These are phyloP conservation scores for Podospora didyma DNA, from an alignment of 495 filamentous ascomycete species.

Conservation along the genomic window DNA sequence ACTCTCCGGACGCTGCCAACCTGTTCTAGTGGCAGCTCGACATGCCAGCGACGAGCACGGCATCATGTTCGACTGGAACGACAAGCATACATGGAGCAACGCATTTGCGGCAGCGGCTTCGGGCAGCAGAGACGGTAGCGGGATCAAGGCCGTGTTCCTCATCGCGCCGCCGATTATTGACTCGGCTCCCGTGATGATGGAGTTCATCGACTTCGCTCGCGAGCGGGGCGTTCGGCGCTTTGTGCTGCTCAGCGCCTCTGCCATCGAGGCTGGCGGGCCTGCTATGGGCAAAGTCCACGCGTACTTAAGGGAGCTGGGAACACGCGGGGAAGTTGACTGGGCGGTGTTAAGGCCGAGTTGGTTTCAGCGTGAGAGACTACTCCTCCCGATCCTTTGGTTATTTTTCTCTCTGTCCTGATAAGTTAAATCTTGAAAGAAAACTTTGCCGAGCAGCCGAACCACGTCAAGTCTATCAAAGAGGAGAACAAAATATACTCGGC, in stretches of 20 bases:
- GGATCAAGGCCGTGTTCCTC: slow-evolving; percentile 34
- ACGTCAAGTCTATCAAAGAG: slow-evolving; percentile 32
- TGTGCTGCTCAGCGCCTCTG: slow-evolving; percentile 38
- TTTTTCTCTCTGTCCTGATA: neutral
- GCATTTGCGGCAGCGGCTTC: slow-evolving; percentile 20
- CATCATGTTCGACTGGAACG: slow-evolving; percentile 46
- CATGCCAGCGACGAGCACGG: slow-evolving; percentile 18
- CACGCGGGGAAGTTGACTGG: slow-evolving; percentile 37
- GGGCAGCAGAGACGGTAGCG: neutral
- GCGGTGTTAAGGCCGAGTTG: slow-evolving; percentile 39
- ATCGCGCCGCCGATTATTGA: slow-evolving; percentile 28
- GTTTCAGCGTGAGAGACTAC: slow-evolving; percentile 37
- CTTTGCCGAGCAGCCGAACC: slow-evolving; percentile 25
- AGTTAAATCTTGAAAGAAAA: too few species aligned
- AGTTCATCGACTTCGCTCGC: slow-evolving; percentile 37
- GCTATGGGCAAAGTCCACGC: slow-evolving; percentile 34
- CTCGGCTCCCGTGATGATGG: slow-evolving; percentile 25
- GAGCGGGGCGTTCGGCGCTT: slow-evolving; percentile 37
- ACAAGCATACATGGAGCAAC: slow-evolving; percentile 34
- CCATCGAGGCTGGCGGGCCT: slow-evolving; percentile 31
- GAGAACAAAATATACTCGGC: slow-evolving; percentile 43
- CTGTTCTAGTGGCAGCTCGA: slow-evolving; percentile 39
- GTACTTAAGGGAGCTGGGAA: slow-evolving; percentile 36
- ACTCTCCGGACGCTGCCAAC: slow-evolving; percentile 24
- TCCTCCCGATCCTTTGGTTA: neutral